Conservation (phyloP, 805 yeast genomes). For the Metschnikowia koreensis region DNA sequence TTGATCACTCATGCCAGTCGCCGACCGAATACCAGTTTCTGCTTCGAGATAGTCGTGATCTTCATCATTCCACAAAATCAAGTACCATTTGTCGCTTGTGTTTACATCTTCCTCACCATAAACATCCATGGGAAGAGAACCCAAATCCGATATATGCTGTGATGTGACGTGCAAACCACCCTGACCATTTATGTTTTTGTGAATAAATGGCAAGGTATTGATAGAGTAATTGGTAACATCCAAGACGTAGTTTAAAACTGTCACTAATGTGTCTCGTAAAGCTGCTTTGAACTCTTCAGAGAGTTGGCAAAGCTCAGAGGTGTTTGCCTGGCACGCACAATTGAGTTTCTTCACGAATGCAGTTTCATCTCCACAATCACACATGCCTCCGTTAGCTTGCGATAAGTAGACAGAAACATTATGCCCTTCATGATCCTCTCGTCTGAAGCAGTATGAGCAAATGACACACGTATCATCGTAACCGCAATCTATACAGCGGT, state of each 20-base stretch:
- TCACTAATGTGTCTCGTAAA: constrained; percentile 28
- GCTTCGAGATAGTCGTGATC: constrained; percentile 62
- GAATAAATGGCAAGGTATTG: constrained; percentile 41
- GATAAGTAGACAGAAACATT: constrained; percentile 55
- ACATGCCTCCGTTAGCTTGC: constrained; percentile 47
- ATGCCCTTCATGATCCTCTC: constrained; percentile 65
- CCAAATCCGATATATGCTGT: constrained; percentile 27
- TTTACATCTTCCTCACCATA: constrained; percentile 38
- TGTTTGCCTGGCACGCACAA: constrained; percentile 43
- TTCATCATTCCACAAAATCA: constrained; percentile 79
- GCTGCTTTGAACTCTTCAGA: constrained; percentile 19
- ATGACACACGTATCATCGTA: constrained; percentile 76
- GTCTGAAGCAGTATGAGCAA: constrained; percentile 70
- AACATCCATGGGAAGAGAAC: constrained; percentile 29
- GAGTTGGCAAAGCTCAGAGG: constrained; percentile 7
- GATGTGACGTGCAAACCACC: constrained; percentile 24
- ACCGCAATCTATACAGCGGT: constrained; percentile 74
- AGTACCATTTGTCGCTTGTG: constrained; percentile 35
- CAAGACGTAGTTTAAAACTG: constrained; percentile 41
- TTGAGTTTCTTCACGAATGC: constrained; percentile 56
- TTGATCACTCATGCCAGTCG: constrained; percentile 24
- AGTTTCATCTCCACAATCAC: constrained; percentile 72
- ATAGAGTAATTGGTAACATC: constrained; percentile 42
- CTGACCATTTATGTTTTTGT: constrained; percentile 25
- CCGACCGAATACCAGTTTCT: constrained; percentile 41